A percentile compares a stretch with the other conserved stretches of the same genome.
phyloP scores from a whole-genome alignment of 1,284 basidiomycete species.

The Puccinia polysora region DNA sequence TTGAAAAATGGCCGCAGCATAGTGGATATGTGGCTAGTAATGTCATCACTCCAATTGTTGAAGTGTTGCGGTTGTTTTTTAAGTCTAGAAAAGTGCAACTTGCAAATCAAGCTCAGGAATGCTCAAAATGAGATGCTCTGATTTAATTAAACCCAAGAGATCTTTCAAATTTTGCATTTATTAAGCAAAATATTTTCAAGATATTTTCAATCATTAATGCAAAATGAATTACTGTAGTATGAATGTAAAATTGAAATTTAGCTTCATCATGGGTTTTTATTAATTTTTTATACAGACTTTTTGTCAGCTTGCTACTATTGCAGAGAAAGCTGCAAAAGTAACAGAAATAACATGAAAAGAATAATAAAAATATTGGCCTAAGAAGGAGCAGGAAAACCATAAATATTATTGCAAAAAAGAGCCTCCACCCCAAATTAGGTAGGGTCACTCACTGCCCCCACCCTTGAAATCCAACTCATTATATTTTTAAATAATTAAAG shows the following conservation, averaged over 20 bases:
- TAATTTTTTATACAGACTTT: too few relatives aligned
- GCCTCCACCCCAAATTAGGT: too few relatives aligned
- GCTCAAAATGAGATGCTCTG: not conserved
- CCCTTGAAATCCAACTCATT: too few relatives aligned
- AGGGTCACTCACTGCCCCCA: too few relatives aligned
- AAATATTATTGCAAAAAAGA: too few relatives aligned
- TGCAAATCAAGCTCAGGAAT: not conserved
- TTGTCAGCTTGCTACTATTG: too few relatives aligned
- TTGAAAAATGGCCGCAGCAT: not conserved
- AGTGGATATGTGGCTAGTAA: slow-evolving; percentile 8
- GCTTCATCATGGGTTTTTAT: too few relatives aligned
- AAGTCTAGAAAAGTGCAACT: slow-evolving; percentile 1
- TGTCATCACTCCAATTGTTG: slow-evolving; percentile 4
- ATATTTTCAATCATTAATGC: slow-evolving; percentile 1
- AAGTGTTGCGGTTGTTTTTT: slow-evolving; percentile 10
- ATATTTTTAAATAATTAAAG: too few relatives aligned
- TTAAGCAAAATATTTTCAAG: not conserved
- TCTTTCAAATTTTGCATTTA: slow-evolving; percentile 2
- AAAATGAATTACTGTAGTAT: not conserved
- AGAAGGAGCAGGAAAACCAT: too few relatives aligned
- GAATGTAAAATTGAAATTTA: not conserved
- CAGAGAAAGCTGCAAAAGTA: too few relatives aligned
- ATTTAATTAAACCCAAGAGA: not conserved
- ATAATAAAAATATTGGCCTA: too few relatives aligned
- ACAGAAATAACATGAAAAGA: too few relatives aligned